A percentile compares a stretch with the other conserved stretches of the same genome.
Conservation (phyloP, 139 green algal species). For the Micractinium conductrix region DNA sequence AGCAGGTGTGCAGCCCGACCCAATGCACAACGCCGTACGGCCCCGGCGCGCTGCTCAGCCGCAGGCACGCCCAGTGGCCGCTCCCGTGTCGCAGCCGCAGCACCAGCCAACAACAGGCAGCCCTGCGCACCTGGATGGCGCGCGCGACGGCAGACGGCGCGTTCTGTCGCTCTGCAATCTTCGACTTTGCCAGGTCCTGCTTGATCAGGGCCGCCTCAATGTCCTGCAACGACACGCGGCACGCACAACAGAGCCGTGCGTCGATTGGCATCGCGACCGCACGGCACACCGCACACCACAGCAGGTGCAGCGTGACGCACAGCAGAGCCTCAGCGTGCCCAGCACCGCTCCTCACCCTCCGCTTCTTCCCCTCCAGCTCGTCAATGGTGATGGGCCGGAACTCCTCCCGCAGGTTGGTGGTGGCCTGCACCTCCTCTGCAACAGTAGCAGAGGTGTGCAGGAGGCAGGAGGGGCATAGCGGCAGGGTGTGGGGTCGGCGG, state of each 20-base stretch:
- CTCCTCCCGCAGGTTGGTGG: slow-evolving; percentile 72
- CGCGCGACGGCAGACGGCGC: slow-evolving; percentile 69
- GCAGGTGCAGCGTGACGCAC: neutral
- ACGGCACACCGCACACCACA: too few relatives aligned
- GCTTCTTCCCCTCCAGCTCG: slow-evolving; percentile 87
- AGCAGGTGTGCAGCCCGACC: too few relatives aligned
- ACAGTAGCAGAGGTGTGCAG: neutral
- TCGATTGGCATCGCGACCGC: too few relatives aligned
- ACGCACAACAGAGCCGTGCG: neutral
- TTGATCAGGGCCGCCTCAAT: slow-evolving; percentile 90
- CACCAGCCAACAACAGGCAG: neutral
- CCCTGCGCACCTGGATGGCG: neutral
- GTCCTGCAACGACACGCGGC: slow-evolving; percentile 57
- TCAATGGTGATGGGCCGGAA: slow-evolving; percentile 91
- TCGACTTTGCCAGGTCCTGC: slow-evolving; percentile 79
- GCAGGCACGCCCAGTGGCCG: too few relatives aligned
- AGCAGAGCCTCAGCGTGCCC: neutral
- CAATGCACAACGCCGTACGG: too few relatives aligned
- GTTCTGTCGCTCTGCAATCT: slow-evolving; percentile 70
- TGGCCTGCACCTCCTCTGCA: slow-evolving; percentile 69
- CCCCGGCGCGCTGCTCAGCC: too few relatives aligned
- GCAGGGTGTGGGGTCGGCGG: neutral
- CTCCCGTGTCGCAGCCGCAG: too few relatives aligned
- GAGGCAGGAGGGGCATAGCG: neutral
- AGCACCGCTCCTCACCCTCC: slow-evolving; percentile 49